Evolutionary conservation across 2,329 filamentous ascomycete species (phyloP).

Genomic region (Talaromyces sp.): DNA sequence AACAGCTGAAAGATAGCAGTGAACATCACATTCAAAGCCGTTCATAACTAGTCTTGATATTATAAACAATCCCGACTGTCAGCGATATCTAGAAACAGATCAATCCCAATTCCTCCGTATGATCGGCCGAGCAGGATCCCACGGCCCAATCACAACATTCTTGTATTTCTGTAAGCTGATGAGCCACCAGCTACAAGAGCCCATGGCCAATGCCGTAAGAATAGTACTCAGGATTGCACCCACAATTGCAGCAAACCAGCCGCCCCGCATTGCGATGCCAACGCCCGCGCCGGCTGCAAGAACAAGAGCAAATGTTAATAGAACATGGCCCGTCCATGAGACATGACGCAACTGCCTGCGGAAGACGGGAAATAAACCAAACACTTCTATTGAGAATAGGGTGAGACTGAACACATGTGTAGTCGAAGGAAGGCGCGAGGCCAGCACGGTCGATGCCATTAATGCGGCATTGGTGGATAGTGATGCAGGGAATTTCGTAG

Average conservation of each 20-base stretch:
- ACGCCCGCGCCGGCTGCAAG: conserved; percentile 75
- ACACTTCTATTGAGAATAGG: conserved; percentile 94
- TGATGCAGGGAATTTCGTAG: conserved; percentile 52
- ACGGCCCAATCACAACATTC: conserved; percentile 96
- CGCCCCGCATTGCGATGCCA: conserved; percentile 55
- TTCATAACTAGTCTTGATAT: neutral
- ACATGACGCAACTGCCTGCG: conserved; percentile 78
- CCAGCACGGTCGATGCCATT: conserved; percentile 93
- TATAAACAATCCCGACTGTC: neutral
- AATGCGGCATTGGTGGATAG: conserved; percentile 92
- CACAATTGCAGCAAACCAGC: conserved; percentile 53
- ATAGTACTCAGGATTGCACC: conserved; percentile 74
- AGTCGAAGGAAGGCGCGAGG: conserved; percentile 80
- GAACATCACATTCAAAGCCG: neutral
- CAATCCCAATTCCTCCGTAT: conserved; percentile 41
- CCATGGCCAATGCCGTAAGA: conserved; percentile 73
- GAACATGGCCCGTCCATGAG: conserved; percentile 74
- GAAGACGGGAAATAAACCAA: conserved; percentile 96
- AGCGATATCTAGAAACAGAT: neutral
- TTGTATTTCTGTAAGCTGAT: conserved; percentile 98
- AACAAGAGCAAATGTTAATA: conserved; percentile 70
- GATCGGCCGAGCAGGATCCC: conserved; percentile 84
- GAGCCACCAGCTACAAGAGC: conserved; percentile 94
- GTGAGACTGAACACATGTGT: conserved; percentile 93
- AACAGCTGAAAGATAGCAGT: neutral